Evolutionary conservation across 2,329 filamentous ascomycete species (phyloP).

Genomic region (Pseudogymnoascus sp.): DNA sequence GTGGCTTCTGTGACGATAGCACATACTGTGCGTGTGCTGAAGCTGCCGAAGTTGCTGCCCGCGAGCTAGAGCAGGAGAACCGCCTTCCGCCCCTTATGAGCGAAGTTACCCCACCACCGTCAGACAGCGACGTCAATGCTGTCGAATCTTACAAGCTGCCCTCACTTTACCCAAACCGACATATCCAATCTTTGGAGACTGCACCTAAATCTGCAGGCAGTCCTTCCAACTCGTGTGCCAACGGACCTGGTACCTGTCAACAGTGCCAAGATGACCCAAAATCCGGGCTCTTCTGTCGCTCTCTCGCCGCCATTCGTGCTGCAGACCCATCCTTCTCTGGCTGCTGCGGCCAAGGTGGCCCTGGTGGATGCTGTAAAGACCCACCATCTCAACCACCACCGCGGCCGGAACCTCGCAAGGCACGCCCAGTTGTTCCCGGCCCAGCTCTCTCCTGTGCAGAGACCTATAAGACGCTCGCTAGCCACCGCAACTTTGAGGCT

Average conservation of each 20-base stretch:
- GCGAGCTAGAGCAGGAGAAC: slow-evolving; percentile 26
- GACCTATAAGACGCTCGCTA: slow-evolving; percentile 69
- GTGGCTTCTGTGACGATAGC: slow-evolving; percentile 76
- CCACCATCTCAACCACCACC: slow-evolving; percentile 20
- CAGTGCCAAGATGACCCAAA: slow-evolving; percentile 72
- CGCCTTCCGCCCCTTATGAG: slow-evolving; percentile 38
- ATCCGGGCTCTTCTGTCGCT: slow-evolving; percentile 76
- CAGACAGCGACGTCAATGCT: slow-evolving; percentile 36
- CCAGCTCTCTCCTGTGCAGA: slow-evolving; percentile 64
- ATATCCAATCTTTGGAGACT: slow-evolving; percentile 12
- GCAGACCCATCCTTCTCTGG: slow-evolving; percentile 21
- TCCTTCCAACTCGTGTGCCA: slow-evolving; percentile 33
- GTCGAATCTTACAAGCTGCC: slow-evolving; percentile 53
- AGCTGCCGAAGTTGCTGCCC: slow-evolving; percentile 32
- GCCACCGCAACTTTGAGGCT: slow-evolving; percentile 66
- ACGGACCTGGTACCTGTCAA: slow-evolving; percentile 69
- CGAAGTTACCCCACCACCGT: slow-evolving; percentile 38
- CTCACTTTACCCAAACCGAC: slow-evolving; percentile 30
- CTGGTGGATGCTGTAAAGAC: slow-evolving; percentile 53
- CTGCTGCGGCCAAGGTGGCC: neutral
- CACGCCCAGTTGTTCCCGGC: neutral
- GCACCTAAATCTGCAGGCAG: slow-evolving; percentile 29
- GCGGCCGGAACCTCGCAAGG: slow-evolving; percentile 20
- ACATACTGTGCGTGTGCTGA: slow-evolving; percentile 79
- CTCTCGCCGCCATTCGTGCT: slow-evolving; percentile 56